Percentiles rank a stretch among this genome's conserved stretches.
These are phyloP conservation scores for Neonectria sp. DNA, from an alignment of 2,329 filamentous ascomycete genomes.

Conservation along the genomic window DNA sequence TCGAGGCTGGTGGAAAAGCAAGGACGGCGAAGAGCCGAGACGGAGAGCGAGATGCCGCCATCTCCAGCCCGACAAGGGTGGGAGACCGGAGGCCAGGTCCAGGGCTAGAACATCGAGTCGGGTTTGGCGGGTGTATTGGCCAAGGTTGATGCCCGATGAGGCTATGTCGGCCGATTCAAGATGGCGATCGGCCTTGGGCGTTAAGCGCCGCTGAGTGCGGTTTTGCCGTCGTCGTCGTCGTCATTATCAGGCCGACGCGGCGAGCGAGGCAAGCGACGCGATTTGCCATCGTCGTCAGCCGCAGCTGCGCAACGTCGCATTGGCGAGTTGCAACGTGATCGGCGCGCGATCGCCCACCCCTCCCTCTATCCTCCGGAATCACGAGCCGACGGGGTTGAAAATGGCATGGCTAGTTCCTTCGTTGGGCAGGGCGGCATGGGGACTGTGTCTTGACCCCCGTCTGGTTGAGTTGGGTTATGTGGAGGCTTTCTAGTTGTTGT, in stretches of 20 bases:
- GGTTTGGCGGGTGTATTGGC: constrained; percentile 8
- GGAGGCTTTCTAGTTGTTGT: constrained; percentile 2
- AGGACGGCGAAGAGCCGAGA: constrained; percentile 11
- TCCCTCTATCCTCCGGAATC: constrained; percentile 16
- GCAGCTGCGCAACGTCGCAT: constrained; percentile 44
- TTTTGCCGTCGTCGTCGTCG: constrained; percentile 14
- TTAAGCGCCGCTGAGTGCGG: constrained; percentile 15
- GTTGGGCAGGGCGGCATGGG: constrained; percentile 26
- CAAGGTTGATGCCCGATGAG: constrained; percentile 26
- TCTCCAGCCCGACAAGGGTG: constrained; percentile 30
- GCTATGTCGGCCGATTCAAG: constrained; percentile 17
- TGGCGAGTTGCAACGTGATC: constrained; percentile 45
- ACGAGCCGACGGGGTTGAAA: constrained; percentile 8
- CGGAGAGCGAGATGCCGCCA: constrained; percentile 11
- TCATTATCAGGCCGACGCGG: constrained; percentile 9
- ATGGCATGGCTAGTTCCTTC: constrained; percentile 4
- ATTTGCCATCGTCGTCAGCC: constrained; percentile 36
- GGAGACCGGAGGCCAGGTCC: constrained; percentile 19
- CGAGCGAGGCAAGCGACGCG: constrained; percentile 5
- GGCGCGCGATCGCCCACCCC: constrained; percentile 30
- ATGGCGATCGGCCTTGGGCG: constrained; percentile 21
- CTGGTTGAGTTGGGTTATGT: constrained; percentile 27
- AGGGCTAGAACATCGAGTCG: constrained; percentile 20
- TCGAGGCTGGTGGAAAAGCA: constrained; percentile 20
- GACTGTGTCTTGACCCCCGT: constrained; percentile 9